Conservation (phyloP, 306 rosid species). For the Herpetospermum pedunculosum region DNA sequence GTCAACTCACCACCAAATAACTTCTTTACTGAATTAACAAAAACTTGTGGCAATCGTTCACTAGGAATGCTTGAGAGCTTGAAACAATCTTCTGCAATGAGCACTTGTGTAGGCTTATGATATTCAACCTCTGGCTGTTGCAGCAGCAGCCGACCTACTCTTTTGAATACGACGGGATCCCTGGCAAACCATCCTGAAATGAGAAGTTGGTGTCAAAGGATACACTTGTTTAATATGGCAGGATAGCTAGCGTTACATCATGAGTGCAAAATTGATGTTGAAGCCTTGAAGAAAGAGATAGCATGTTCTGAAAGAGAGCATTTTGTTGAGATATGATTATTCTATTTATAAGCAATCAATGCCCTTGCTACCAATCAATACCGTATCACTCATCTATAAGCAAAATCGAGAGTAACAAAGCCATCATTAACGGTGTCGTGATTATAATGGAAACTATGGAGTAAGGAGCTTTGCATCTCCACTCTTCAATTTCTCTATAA, state of each 20-base stretch:
- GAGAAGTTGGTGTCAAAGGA: constrained; percentile 23
- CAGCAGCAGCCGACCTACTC: constrained; percentile 52
- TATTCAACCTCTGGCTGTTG: constrained; percentile 28
- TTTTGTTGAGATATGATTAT: neutral
- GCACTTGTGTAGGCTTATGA: constrained; percentile 35
- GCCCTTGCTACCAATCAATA: neutral
- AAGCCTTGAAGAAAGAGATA: neutral
- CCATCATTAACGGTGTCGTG: neutral
- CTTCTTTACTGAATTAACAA: constrained; percentile 40
- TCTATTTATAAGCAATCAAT: neutral
- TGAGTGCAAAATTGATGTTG: neutral
- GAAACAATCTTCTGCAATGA: constrained; percentile 81
- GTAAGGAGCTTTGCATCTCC: neutral
- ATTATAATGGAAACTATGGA: neutral
- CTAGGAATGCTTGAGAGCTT: constrained; percentile 53
- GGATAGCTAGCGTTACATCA: neutral
- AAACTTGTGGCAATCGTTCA: constrained; percentile 22
- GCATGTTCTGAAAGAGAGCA: neutral
- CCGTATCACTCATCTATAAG: neutral
- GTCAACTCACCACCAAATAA: constrained; percentile 56
- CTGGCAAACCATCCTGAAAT: constrained; percentile 88
- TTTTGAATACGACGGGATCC: constrained; percentile 50
- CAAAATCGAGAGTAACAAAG: neutral
- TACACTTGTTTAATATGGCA: neutral
- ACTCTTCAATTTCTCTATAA: neutral